phyloP scores from a whole-genome alignment of 139 green algal species.

The Desmodesmus armatus region DNA sequence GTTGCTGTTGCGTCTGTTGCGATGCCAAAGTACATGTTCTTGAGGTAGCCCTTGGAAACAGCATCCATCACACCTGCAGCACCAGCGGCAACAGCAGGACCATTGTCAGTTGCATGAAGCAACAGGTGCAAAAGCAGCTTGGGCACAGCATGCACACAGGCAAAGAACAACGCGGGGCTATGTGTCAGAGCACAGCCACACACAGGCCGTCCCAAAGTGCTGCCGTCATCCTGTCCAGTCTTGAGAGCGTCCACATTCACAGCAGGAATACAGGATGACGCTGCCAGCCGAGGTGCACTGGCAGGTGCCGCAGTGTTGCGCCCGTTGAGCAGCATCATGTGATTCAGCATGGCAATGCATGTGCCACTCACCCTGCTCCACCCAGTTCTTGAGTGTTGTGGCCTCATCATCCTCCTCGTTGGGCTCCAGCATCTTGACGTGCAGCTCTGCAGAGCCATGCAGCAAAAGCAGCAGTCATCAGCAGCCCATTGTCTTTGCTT shows the following conservation, averaged over 20 bases:
- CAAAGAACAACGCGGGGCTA: too few relatives aligned
- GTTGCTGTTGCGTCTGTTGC: conserved; percentile 68
- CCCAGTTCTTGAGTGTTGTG: conserved; percentile 72
- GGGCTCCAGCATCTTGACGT: conserved; percentile 71
- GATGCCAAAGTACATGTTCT: conserved; percentile 84
- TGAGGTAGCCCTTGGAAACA: conserved; percentile 74
- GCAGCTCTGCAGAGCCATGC: conserved; percentile 65
- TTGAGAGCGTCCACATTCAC: too few relatives aligned
- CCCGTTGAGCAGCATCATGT: background rate
- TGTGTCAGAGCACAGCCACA: too few relatives aligned
- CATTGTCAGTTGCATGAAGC: background rate
- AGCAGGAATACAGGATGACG: too few relatives aligned
- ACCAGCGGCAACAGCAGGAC: background rate
- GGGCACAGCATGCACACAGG: too few relatives aligned
- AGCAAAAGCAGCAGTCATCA: too few relatives aligned
- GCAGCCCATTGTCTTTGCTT: too few relatives aligned
- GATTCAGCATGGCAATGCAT: background rate
- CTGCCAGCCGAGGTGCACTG: too few relatives aligned
- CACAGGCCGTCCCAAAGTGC: too few relatives aligned
- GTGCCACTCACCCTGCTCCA: conserved; percentile 63
- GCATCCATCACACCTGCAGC: conserved; percentile 75
- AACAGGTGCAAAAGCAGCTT: too few relatives aligned
- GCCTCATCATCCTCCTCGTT: conserved; percentile 57
- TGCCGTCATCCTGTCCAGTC: too few relatives aligned
- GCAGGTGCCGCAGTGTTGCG: too few relatives aligned